Evolutionary conservation across 2,329 filamentous ascomycete species (phyloP).

Genomic region (Fusarium sp.): DNA sequence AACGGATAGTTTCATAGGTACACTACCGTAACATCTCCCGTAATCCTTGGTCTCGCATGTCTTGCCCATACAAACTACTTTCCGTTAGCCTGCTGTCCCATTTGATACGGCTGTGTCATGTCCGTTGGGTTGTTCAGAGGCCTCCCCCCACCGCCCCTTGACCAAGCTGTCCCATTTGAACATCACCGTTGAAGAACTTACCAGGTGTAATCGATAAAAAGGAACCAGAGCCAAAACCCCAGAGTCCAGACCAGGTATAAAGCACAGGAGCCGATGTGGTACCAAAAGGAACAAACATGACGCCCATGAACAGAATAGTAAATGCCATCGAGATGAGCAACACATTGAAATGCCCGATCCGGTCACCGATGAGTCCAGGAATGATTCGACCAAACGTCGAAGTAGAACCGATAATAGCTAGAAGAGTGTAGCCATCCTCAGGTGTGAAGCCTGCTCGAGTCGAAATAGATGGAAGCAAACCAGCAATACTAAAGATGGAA

Average conservation of each 20-base stretch:
- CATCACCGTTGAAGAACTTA: background rate
- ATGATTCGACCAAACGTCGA: constrained; percentile 58
- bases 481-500: constrained; percentile 61
- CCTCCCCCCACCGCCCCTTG: too few relatives aligned
- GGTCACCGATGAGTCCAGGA: constrained; percentile 58
- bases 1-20: too few relatives aligned
- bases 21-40: constrained; percentile 58
- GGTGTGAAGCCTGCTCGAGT: constrained; percentile 50
- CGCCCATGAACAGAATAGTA: constrained; percentile 55
- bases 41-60: constrained; percentile 61
- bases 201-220: constrained; percentile 58
- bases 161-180: background rate
- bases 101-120: too few relatives aligned
- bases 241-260: constrained; percentile 59
- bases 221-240: constrained; percentile 62
- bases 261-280: constrained; percentile 53
- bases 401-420: constrained; percentile 58
- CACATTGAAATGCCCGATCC: constrained; percentile 58
- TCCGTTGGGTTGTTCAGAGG: too few relatives aligned
- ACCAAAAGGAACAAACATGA: constrained; percentile 60
- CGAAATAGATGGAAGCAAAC: constrained; percentile 60
- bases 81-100: constrained; percentile 10
- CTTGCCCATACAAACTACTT: constrained; percentile 58
- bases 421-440: constrained; percentile 57
- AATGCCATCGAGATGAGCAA: constrained; percentile 43